phyloP scores from a whole-genome alignment of 768 basidiomycete genomes.

The Suillus americanus region DNA sequence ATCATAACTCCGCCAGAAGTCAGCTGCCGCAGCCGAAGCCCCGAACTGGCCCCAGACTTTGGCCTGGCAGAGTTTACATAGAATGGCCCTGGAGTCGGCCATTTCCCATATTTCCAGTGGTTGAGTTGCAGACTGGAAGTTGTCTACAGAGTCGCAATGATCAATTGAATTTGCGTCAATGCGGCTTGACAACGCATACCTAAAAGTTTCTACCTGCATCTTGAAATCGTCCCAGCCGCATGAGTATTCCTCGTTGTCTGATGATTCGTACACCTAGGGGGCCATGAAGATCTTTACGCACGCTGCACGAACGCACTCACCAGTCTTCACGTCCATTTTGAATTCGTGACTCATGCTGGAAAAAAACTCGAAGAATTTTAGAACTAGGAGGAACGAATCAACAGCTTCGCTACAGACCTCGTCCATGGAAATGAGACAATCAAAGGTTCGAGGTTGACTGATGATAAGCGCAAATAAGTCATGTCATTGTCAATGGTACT shows the following conservation, averaged over 20 bases:
- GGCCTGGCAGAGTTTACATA: too few species aligned
- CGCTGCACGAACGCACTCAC: background rate
- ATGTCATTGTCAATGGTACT: too few species aligned
- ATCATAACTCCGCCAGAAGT: too few species aligned
- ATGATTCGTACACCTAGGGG: background rate
- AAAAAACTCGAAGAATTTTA: background rate
- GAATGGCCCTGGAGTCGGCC: too few species aligned
- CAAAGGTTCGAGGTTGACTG: too few species aligned
- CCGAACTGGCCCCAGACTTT: too few species aligned
- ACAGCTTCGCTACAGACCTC: too few species aligned
- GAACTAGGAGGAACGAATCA: background rate
- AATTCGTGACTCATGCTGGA: background rate
- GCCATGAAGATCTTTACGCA: background rate
- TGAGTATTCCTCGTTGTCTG: background rate
- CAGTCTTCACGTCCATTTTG: background rate
- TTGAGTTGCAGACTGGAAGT: background rate
- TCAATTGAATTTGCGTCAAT: background rate
- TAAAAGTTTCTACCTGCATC: background rate
- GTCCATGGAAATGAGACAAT: too few species aligned
- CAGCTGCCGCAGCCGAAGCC: too few species aligned
- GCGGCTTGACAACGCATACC: background rate
- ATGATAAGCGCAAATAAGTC: too few species aligned
- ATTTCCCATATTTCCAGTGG: background rate
- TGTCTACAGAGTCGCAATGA: background rate
- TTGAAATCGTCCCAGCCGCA: background rate